Evolutionary conservation across 306 rosid species (phyloP), one percentile per base, ranked within the genome.

Genomic region (Glycyrrhiza uralensis): DNA sequence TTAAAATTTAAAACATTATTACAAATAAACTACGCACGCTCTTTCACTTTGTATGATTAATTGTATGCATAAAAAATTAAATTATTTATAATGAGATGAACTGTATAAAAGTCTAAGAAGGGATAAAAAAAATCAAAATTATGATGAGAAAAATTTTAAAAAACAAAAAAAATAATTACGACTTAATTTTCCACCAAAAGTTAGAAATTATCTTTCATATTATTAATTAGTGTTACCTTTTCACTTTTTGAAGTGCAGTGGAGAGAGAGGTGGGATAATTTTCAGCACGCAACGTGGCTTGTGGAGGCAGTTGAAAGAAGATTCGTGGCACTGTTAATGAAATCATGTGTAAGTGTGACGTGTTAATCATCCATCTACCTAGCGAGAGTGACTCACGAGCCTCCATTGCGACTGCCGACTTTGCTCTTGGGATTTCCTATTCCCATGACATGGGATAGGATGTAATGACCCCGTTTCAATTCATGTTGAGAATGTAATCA

Each of bases 251-350:
- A 22, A 36, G 24, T 8, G 55, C 3, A n/a, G 11, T 44, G 41
- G 13, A 28, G 19, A 1, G n/a, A n/a, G n/a, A 24, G 23, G 20
- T 19, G 62, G 4, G 62, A 50, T 33, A 0, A 11, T 20, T 30
- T 30, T 1, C 1, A 18, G 4, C 1, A 28, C 0, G 44, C 12
- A 1, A 33, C 47, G 62, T 68, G 74, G 74, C 50, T 22, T 13
- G 5, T 50, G 44, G n/a, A 61, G 10, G 76, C n/a, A 55, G 38
- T 3, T 5, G 38, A 3, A 26, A 66, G 42, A 3, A 4, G 62
- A 7, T 28, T 51, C 73, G 72, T 76, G 66, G 58, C 80, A 0
- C 9, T 29, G 14, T 6, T 9, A 66, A 45, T 8, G 69, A 72
- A 58, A 12, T n/a, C 23, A 47, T 10, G 13, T n/a, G 46, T 8